A percentile compares a stretch with the other conserved stretches of the same genome.
phyloP scores from a whole-genome alignment of 1,139 yeast genomes.

The Meyerozyma smithsonii region DNA sequence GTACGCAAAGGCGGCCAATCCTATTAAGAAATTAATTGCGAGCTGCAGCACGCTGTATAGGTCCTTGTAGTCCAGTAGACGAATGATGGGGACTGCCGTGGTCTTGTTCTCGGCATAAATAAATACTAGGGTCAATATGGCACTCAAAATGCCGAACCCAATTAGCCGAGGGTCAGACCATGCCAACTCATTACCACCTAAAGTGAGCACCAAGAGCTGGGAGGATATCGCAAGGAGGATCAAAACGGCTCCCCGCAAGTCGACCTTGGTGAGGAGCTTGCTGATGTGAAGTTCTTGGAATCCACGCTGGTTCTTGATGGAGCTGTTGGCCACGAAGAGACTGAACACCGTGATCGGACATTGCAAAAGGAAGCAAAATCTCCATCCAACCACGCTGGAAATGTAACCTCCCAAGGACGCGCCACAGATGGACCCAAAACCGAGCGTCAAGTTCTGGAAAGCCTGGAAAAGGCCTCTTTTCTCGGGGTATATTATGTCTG shows the following conservation, averaged over 20 bases:
- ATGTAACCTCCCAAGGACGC: conserved; percentile 24
- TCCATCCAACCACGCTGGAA: conserved; percentile 17
- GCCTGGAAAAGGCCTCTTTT: conserved; percentile 26
- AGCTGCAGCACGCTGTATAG: conserved; percentile 21
- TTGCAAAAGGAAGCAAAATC: conserved; percentile 25
- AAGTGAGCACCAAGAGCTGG: conserved; percentile 24
- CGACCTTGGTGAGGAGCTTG: conserved; percentile 12
- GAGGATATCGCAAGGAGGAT: conserved; percentile 21
- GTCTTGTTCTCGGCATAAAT: conserved; percentile 23
- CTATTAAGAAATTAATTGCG: conserved; percentile 29
- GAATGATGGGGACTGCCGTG: conserved; percentile 31
- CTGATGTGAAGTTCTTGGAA: conserved; percentile 7
- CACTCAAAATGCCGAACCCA: conserved; percentile 11
- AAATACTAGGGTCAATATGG: conserved; percentile 12
- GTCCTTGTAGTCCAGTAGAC: conserved; percentile 23
- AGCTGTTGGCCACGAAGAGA: conserved; percentile 15
- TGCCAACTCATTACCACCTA: conserved; percentile 20
- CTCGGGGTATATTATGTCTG: conserved; percentile 23
- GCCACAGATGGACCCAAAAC: conserved; percentile 22
- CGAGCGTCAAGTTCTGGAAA: conserved; percentile 20
- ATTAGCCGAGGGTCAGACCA: conserved; percentile 16
- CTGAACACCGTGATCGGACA: conserved; percentile 16
- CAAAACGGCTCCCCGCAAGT: conserved; percentile 16
- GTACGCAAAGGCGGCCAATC: conserved; percentile 33
- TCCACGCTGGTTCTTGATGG: conserved; percentile 15